A percentile compares a stretch with the other conserved stretches of the same genome.
These are phyloP conservation scores for Alloteropsis semialata DNA, from an alignment of 176 grass and related monocot genomes.

Conservation along the genomic window DNA sequence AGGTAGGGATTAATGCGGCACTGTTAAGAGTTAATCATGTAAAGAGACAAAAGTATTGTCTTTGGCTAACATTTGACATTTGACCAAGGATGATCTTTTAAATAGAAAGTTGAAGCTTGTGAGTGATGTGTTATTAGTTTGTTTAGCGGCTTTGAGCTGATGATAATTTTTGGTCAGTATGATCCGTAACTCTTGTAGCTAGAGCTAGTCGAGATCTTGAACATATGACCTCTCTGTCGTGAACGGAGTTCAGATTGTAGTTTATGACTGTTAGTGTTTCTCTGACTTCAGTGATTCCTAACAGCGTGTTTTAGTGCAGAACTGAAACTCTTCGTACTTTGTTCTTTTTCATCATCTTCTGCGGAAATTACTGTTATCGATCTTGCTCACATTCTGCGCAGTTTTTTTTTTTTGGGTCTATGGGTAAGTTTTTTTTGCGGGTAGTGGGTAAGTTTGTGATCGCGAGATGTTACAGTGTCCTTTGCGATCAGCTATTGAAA, in stretches of 20 bases:
- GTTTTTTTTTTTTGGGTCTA: background rate
- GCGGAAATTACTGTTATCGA: background rate
- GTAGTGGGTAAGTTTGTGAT: background rate
- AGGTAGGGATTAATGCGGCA: constrained; percentile 52
- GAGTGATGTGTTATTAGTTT: background rate
- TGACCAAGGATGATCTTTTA: constrained; percentile 14
- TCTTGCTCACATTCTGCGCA: too few relatives aligned
- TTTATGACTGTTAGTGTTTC: background rate
- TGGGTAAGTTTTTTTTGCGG: background rate
- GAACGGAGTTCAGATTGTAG: background rate
- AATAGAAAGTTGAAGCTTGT: constrained; percentile 8
- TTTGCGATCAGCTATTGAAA: background rate
- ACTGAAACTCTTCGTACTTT: background rate
- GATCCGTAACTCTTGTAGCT: constrained; percentile 27
- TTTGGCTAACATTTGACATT: constrained; percentile 23
- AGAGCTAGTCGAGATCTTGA: constrained; percentile 22
- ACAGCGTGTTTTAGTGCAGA: background rate
- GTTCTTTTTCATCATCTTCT: background rate
- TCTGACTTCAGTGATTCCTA: background rate
- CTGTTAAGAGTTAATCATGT: background rate
- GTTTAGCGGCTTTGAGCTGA: background rate
- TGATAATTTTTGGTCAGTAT: constrained; percentile 28
- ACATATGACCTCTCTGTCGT: background rate
- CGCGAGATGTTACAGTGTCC: background rate
- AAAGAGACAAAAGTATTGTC: constrained; percentile 30